Evolutionary conservation across 805 yeast genomes (phyloP).

Genomic region (Candida pseudofarinosa): DNA sequence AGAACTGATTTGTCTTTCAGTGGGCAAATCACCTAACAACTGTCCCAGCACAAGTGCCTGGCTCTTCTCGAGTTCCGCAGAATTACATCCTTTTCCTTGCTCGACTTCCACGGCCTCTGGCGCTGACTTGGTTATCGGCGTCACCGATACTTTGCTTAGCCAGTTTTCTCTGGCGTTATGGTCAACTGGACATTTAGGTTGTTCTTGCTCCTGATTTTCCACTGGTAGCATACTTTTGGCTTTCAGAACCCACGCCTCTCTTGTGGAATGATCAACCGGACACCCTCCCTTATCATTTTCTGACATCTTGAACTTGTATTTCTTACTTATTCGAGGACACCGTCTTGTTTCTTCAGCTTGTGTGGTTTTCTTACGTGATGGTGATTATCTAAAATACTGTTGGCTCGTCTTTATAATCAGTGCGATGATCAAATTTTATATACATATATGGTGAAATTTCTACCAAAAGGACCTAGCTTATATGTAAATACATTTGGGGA

Average conservation of each 20-base stretch:
- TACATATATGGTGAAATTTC: not conserved
- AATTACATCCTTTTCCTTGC: constrained; percentile 36
- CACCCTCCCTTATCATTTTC: constrained; percentile 32
- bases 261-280: constrained; percentile 49
- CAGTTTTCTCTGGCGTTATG: constrained; percentile 46
- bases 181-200: constrained; percentile 64
- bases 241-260: constrained; percentile 28
- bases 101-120: constrained; percentile 40
- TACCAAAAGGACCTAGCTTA: not conserved
- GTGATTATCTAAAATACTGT: not conserved
- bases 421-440: not conserved
- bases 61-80: constrained; percentile 35
- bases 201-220: constrained; percentile 17
- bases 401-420: not conserved
- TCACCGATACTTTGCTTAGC: constrained; percentile 30
- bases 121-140: constrained; percentile 16
- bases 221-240: constrained; percentile 8
- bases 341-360: too few relatives aligned
- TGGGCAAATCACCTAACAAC: constrained; percentile 45
- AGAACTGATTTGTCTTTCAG: constrained; percentile 72
- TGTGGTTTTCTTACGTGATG: not conserved
- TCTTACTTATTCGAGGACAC: too few relatives aligned
- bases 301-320: not conserved
- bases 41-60: constrained; percentile 24
- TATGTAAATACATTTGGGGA: too few relatives aligned